phyloP scores from a whole-genome alignment of 805 yeast species.

The Candida arabinofermentans region DNA sequence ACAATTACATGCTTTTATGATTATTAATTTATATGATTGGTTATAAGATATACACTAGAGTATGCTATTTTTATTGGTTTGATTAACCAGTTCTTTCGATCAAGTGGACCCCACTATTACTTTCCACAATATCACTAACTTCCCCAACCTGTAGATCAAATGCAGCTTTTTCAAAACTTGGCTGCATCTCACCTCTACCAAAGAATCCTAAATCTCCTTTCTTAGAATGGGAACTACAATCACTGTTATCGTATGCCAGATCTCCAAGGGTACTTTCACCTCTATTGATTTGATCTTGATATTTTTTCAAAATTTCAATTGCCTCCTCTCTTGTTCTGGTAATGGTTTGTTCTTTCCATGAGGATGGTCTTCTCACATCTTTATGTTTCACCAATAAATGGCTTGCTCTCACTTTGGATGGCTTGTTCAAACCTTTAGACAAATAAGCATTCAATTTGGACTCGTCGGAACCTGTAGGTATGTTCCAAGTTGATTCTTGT shows the following conservation, averaged over 20 bases:
- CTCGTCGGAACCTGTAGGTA: conserved; percentile 79
- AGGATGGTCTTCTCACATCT: conserved; percentile 83
- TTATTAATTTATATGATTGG: too few species aligned
- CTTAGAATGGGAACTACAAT: conserved; percentile 79
- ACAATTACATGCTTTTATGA: too few species aligned
- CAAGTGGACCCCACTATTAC: conserved; percentile 87
- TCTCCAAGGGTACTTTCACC: conserved; percentile 68
- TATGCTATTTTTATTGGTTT: too few species aligned
- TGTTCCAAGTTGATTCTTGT: conserved; percentile 81
- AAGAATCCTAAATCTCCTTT: conserved; percentile 93
- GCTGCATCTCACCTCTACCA: conserved; percentile 92
- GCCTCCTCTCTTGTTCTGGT: conserved; percentile 85
- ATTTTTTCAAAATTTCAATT: conserved; percentile 52
- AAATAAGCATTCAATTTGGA: conserved; percentile 56
- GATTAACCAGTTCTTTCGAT: conserved; percentile 74
- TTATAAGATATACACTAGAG: too few species aligned
- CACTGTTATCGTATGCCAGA: conserved; percentile 79
- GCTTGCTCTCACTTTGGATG: conserved; percentile 70
- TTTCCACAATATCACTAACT: conserved; percentile 75
- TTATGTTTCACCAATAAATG: conserved; percentile 82
- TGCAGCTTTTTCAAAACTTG: conserved; percentile 85
- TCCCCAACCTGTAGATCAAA: conserved; percentile 81
- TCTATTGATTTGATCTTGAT: conserved; percentile 52
- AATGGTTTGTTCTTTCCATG: conserved; percentile 77
- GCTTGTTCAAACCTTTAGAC: conserved; percentile 40